Base-by-base conservation (phyloP, 2,329 filamentous ascomycete genomes). In the Alternaria solani region DNA sequence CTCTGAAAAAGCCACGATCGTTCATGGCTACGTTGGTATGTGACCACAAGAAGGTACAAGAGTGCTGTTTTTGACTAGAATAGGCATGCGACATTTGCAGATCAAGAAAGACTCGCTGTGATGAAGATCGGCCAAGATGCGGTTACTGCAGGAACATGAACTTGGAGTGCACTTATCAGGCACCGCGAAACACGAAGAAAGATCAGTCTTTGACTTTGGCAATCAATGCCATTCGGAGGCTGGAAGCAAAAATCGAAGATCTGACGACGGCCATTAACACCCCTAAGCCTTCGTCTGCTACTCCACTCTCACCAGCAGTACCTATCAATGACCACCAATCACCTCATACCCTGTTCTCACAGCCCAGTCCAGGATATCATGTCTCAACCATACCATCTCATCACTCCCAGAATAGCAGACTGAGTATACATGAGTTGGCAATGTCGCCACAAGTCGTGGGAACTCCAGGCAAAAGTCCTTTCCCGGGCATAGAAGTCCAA, bases 121-220 rank as follows among this genome's bases (percentile, higher is more conserved):
- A 86, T 62, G 84, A 86, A 70, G 84, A 84, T 59, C 76, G 82
- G 32, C 84, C 84, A 34, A 70, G 65, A 48, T 86, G 84, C 64
- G 83, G 83, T 30, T 78, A 85, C 49, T 86, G 84, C 73, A 82
- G 81, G 63, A 73, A 77, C 14, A 79, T 82, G 44, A 82, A 81
- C 7, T 61, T 84, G 32, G 81, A 84, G 18, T 86, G 84, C 70
- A 79, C 79, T 43, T 86, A 85, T 67, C 83, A 83, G 61, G 81
- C 85, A 67, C 81, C 83, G 58, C 84, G 84, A 66, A 78, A 81
- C 12, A 85, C 84, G 38, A 85, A 85, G 64, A 85, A 83, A 53
- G 84, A 86, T 58, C 82, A 85, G 55, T 85, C 84, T 4, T 80
- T 86, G 69, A 79, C 81, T 26, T 81, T 85, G 69, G 84, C 85